phyloP scores from a whole-genome alignment of 179 eudicot genomes.

The Camellia oleifera region DNA sequence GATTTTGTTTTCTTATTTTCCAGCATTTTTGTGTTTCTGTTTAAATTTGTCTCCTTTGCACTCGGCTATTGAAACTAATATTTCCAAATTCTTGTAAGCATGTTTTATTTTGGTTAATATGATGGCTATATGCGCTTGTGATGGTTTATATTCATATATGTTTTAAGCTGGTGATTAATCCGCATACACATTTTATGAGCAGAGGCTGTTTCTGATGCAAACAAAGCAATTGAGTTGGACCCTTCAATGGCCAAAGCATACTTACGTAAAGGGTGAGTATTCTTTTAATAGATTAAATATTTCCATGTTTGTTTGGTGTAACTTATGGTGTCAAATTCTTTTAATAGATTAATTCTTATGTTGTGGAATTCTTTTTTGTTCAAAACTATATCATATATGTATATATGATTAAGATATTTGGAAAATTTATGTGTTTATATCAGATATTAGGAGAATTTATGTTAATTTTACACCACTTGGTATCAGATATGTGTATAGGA shows the following conservation, averaged over 20 bases:
- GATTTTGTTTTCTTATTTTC: background rate
- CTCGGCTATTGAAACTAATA: background rate
- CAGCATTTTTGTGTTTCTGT: background rate
- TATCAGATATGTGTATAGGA: no score
- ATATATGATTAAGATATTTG: no score
- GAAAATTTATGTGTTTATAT: no score
- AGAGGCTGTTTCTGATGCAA: constrained; percentile 99
- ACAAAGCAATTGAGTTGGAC: constrained; percentile 77
- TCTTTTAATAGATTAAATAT: constrained; percentile 4
- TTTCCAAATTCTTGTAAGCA: background rate
- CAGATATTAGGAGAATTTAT: no score
- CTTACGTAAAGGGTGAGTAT: constrained; percentile 80
- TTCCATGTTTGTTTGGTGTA: background rate
- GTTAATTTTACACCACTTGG: no score
- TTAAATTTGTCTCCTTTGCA: background rate
- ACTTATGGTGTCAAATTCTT: background rate
- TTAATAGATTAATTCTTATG: no score
- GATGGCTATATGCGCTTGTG: background rate
- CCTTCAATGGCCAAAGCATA: constrained; percentile 80
- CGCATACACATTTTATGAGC: constrained; percentile 16
- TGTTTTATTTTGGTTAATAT: constrained; percentile 5
- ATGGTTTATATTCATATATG: background rate
- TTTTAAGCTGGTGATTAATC: constrained; percentile 1
- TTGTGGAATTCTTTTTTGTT: no score
- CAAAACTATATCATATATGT: no score